Conservation (phyloP, 768 basidiomycete species). For the Mycena sanguinolenta region DNA sequence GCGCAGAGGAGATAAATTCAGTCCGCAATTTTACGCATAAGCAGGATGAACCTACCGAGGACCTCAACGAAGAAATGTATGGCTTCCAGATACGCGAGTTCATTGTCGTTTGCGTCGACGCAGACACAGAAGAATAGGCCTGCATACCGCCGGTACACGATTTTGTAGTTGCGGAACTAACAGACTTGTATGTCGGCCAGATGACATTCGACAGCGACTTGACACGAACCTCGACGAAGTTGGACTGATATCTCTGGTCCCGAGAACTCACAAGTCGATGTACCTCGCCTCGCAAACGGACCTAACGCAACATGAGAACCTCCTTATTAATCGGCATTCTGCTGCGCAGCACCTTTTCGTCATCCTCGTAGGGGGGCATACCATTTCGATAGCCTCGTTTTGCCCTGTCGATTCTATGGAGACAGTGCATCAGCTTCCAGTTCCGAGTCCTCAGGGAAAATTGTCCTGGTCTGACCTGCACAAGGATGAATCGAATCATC, state of each 20-base stretch:
- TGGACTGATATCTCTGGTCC: slow-evolving; percentile 99
- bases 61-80: slow-evolving; percentile 99
- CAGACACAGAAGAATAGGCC: slow-evolving; percentile 98
- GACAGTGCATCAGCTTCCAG: slow-evolving; percentile 1
- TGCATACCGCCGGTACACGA: slow-evolving; percentile 96
- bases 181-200: not conserved
- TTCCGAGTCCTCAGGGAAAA: not conserved
- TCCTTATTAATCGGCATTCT: too few relatives aligned
- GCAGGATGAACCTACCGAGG: slow-evolving; percentile 71
- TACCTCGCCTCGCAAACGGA: slow-evolving; percentile 94
- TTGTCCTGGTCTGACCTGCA: slow-evolving; percentile 72
- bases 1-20: not conserved
- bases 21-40: not conserved
- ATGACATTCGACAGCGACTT: not conserved
- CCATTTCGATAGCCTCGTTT: slow-evolving; percentile 97
- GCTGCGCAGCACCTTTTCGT: slow-evolving; percentile 83
- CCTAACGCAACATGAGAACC: slow-evolving; percentile 56
- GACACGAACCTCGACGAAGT: slow-evolving; percentile 92
- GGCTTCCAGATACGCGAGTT: slow-evolving; percentile 95
- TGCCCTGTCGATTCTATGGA: slow-evolving; percentile 95
- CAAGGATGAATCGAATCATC: slow-evolving; percentile 98
- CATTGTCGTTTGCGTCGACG: slow-evolving; percentile 98
- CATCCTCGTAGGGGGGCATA: slow-evolving; percentile 98
- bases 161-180: slow-evolving; percentile 97
- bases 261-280: slow-evolving; percentile 94